Conservation (phyloP, 257 asterid species). For the Nicotiana undulata region DNA sequence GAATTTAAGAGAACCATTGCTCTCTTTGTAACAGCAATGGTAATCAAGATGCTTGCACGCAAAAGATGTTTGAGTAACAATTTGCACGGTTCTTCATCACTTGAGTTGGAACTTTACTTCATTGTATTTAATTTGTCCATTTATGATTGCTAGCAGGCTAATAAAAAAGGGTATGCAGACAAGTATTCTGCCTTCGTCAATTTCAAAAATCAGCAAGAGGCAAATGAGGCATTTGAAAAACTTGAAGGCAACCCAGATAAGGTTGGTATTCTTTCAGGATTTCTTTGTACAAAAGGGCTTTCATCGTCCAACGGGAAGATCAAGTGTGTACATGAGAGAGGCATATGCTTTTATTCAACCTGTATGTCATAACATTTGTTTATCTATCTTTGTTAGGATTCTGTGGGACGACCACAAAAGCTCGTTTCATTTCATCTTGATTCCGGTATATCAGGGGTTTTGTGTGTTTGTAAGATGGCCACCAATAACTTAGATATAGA, state of each 20-base stretch:
- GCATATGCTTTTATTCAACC: neutral
- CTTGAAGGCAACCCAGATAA: slow-evolving; percentile 55
- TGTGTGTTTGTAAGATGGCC: slow-evolving; percentile 9
- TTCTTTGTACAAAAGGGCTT: neutral
- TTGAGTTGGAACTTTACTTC: neutral
- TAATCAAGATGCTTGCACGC: neutral
- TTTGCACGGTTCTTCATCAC: neutral
- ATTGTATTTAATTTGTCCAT: neutral
- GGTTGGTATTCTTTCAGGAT: slow-evolving; percentile 27
- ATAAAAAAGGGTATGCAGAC: slow-evolving; percentile 24
- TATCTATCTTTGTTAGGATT: neutral
- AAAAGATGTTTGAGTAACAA: neutral
- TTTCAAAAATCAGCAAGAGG: slow-evolving; percentile 57
- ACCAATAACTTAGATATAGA: neutral
- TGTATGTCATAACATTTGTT: neutral
- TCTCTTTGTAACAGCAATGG: neutral
- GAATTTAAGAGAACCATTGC: neutral
- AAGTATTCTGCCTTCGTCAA: slow-evolving; percentile 44
- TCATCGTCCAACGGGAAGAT: neutral
- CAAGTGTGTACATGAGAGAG: neutral
- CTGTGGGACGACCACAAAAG: neutral
- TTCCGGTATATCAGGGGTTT: neutral
- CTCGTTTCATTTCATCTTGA: slow-evolving; percentile 2
- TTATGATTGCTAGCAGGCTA: slow-evolving; percentile 34
- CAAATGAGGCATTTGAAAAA: slow-evolving; percentile 48